Base-by-base conservation (phyloP, 768 basidiomycete genomes). In the Phylloporus arenicola region DNA sequence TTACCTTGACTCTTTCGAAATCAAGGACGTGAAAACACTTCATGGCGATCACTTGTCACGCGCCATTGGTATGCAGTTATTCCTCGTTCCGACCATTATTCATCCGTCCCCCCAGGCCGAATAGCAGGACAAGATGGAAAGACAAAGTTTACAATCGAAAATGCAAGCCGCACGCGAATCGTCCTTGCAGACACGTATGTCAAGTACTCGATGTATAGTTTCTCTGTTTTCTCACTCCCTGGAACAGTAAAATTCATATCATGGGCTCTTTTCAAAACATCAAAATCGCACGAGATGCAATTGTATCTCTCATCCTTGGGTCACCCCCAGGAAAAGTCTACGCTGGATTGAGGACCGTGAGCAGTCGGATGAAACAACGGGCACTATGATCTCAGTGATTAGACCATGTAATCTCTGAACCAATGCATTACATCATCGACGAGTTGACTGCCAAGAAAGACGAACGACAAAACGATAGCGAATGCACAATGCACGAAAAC, bases 41-140 rank as follows among this genome's bases (percentile, higher is more conserved):
- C 93, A 96, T 53, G 96, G 96, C 2, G 96, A 99, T 62, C 96
- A 99, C 68, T 75, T 99, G 9, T 92, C 93, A n/a, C 88, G 96
- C 56, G 96, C 96, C 10, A 97, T 99, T 54, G 96, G 92, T 83
- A 54, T 37, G 73, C 60, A 14, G 20, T n/a, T 19, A n/a, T 45
- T 9, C 19, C 29, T 25, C 29, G 3, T 40, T 5, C 31, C 20
- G 43, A 24, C 51, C n/a, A 16, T 41, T 14, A 20, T 44, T 63
- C 17, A 56, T 50, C 33, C 17, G 16, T 45, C 24, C 47, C 46
- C 10, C 58, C n/a, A 91, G 89, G 92, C 58, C 94, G 96, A 58
- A 98, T 99, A 65, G 96, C 96, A 11, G 96, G 96, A 5, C 93
- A 99, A 65, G 93, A 96, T 55, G 96, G 96, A 39, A 97, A 97